Percentiles rank a stretch among this genome's conserved stretches.
Evolutionary conservation across 2,329 filamentous ascomycete genomes (phyloP).

Genomic region (Calycina marina): DNA sequence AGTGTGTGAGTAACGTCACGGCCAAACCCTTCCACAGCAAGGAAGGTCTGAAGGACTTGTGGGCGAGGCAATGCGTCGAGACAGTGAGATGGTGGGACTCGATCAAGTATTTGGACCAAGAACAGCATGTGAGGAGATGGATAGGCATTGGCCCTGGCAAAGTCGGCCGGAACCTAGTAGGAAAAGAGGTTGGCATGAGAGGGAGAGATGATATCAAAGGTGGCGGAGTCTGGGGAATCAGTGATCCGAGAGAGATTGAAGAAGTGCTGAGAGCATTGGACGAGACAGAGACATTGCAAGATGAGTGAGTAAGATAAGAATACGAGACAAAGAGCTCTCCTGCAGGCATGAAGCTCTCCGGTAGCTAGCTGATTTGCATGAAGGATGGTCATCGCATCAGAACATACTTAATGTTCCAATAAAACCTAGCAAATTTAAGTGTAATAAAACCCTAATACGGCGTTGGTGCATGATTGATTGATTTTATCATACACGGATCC

Average conservation of each 20-base stretch:
- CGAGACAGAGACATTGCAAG: constrained; percentile 36
- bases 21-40: constrained; percentile 62
- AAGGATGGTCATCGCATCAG: too few species aligned
- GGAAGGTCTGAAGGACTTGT: constrained; percentile 61
- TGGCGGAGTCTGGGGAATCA: constrained; percentile 86
- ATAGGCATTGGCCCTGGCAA: constrained; percentile 88
- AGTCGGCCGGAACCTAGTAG: constrained; percentile 83
- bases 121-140: constrained; percentile 70
- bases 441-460: too few species aligned
- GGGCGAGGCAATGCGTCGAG: constrained; percentile 74
- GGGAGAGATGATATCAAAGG: constrained; percentile 67
- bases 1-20: constrained; percentile 77
- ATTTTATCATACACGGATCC: too few species aligned
- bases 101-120: constrained; percentile 76
- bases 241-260: constrained; percentile 62
- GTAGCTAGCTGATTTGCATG: too few species aligned
- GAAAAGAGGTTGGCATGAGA: constrained; percentile 85
- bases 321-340: too few species aligned
- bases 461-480: too few species aligned
- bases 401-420: too few species aligned
- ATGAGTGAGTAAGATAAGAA: too few species aligned
- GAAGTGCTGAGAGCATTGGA: constrained; percentile 50
- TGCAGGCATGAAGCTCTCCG: too few species aligned
- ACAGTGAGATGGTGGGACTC: constrained; percentile 93
- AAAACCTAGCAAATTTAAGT: too few species aligned